Conservation (phyloP, 805 yeast species). For the Candida ponderosae region DNA sequence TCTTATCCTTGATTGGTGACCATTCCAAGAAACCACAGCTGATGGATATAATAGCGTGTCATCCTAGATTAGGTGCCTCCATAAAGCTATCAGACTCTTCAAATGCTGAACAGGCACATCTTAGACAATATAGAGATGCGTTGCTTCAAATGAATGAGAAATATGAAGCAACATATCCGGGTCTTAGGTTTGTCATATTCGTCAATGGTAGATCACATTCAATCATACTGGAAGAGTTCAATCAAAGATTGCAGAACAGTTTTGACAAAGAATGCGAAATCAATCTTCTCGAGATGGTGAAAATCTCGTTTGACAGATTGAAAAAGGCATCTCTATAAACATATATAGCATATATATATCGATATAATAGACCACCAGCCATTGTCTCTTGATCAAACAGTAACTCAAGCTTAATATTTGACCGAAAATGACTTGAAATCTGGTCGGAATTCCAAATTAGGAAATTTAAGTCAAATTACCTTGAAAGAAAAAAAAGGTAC, state of each 20-base stretch:
- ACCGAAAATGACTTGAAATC: too few relatives aligned
- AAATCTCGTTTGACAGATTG: neutral
- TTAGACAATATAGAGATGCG: conserved; percentile 39
- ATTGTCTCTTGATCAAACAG: too few relatives aligned
- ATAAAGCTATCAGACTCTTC: conserved; percentile 57
- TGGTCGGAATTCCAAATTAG: too few relatives aligned
- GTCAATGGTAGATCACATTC: conserved; percentile 65
- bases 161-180: conserved; percentile 61
- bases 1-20: neutral
- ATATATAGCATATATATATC: too few relatives aligned
- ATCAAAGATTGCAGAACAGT: neutral
- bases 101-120: conserved; percentile 58
- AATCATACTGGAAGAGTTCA: conserved; percentile 27
- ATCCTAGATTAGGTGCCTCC: conserved; percentile 75
- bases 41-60: conserved; percentile 71
- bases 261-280: neutral
- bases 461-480: too few relatives aligned
- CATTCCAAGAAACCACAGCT: neutral
- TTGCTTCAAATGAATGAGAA: conserved; percentile 45
- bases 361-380: too few relatives aligned
- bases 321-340: neutral
- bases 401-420: too few relatives aligned
- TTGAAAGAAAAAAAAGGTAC: too few relatives aligned
- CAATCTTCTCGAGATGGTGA: neutral
- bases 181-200: conserved; percentile 79